Evolutionary conservation across 257 asterid genomes (phyloP).

Genomic region (Sherardia arvensis): DNA sequence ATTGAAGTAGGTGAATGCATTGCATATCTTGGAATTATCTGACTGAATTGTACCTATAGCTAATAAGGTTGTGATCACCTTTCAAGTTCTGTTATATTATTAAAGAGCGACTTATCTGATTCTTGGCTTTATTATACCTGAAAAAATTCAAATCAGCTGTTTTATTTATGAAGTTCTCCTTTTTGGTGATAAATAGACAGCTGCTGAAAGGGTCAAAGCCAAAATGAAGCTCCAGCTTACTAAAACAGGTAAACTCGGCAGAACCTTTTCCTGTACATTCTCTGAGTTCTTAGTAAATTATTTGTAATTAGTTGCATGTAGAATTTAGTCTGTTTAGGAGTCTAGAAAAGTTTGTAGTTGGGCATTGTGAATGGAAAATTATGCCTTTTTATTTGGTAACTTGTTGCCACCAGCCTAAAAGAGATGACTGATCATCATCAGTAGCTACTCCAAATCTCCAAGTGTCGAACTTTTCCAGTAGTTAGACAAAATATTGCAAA

Average conservation of each 20-base stretch:
- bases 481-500: background rate
- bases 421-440: background rate
- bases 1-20: background rate
- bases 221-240: slow-evolving; percentile 89
- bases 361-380: background rate
- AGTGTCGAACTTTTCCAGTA: background rate
- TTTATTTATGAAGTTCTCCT: slow-evolving; percentile 13
- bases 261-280: background rate
- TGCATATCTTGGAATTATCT: background rate
- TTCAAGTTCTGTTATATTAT: background rate
- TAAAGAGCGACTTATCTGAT: background rate
- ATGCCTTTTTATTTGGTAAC: background rate
- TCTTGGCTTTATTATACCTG: background rate
- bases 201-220: slow-evolving; percentile 90
- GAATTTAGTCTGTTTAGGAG: background rate
- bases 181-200: slow-evolving; percentile 37
- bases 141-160: background rate
- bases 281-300: background rate
- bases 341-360: background rate
- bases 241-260: slow-evolving; percentile 55
- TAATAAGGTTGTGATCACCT: background rate
- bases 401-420: background rate
- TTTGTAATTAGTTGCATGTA: background rate
- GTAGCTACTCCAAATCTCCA: too few species aligned
- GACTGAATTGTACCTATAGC: background rate